Percentiles rank a stretch among this genome's conserved stretches.
phyloP scores from a whole-genome alignment of 2,329 filamentous ascomycete species.

The Cercospora janseana region DNA sequence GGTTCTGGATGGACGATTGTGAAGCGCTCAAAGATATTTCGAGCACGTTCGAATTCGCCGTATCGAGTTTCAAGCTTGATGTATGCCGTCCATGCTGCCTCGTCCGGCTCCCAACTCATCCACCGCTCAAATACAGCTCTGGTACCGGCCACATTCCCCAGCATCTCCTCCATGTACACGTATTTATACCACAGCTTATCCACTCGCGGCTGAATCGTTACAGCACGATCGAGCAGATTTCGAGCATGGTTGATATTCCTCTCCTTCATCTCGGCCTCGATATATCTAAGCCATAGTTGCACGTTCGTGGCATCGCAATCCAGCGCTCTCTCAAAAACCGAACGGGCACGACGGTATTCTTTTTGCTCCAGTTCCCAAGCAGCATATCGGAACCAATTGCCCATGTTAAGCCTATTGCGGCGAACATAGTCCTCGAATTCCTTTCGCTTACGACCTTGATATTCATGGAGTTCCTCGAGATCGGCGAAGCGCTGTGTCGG shows the following conservation, averaged over 20 bases:
- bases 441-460: constrained; percentile 90
- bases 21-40: constrained; percentile 85
- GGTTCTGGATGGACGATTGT: constrained; percentile 92
- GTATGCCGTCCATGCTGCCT: constrained; percentile 91
- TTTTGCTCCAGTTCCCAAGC: constrained; percentile 98
- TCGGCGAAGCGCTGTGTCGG: constrained; percentile 95
- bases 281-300: constrained; percentile 85
- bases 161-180: constrained; percentile 97
- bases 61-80: constrained; percentile 98
- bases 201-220: constrained; percentile 82
- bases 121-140: constrained; percentile 94
- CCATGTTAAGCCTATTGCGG: constrained; percentile 90
- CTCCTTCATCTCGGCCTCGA: constrained; percentile 93
- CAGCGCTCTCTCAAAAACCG: constrained; percentile 89
- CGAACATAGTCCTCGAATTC: constrained; percentile 98
- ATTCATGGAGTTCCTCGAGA: constrained; percentile 96
- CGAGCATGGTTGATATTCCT: constrained; percentile 95
- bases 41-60: constrained; percentile 83
- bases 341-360: constrained; percentile 86
- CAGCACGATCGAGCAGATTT: constrained; percentile 91
- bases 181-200: constrained; percentile 99
- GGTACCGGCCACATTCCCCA: constrained; percentile 89
- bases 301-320: constrained; percentile 88
- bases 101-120: constrained; percentile 98
- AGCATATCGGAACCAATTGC: constrained; percentile 98